Base-by-base conservation (phyloP, 2,329 filamentous ascomycete species). In the Neopestalotiopsis sp. region DNA sequence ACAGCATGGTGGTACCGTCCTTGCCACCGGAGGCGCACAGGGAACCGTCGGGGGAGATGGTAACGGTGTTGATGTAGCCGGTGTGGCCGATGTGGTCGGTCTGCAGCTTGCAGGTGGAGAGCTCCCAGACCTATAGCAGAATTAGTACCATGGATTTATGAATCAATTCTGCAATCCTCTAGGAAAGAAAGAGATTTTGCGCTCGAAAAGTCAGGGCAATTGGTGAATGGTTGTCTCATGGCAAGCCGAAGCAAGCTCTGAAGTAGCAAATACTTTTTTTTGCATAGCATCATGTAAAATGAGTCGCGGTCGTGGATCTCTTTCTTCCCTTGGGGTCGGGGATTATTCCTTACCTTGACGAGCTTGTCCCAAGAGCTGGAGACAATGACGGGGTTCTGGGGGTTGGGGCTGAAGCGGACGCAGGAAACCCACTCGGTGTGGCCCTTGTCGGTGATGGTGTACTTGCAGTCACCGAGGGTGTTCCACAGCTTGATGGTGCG, bases 401-500 rank as follows among this genome's bases (percentile, higher is more conserved):
- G 96, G 91, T 99, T 99, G 83, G 96, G 96, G 87, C 93, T 97
- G 93, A 99, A 99, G 86, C 96, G 93, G 78, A 99, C 96, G 89
- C 95, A 98, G 74, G 95, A 98, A 78, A 97, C 96, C 96, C 96
- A 99, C 87, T 99, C 96, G 86, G 94, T 94, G 91, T 99, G 96
- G 84, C 96, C 96, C 93, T 99, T 99, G 84, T 99, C 96, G 86
- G 94, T 97, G 90, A 99, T 98, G 89, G 95, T 99, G 92, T 91
- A 99, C 91, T 99, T 99, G 95, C 96, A 99, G 91, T 99, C 96
- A 87, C 96, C 96, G 76, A 99, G 94, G 79, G 96, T 99, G 91
- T 99, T 99, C 96, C 96, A 99, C 81, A 99, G 92, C 94, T 98
- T 99, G 91, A 99, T 98, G 82, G 93, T 94, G 84, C 94, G 92